phyloP scores from a whole-genome alignment of 176 grass and related monocot genomes.

The Aechmea fasciata region DNA sequence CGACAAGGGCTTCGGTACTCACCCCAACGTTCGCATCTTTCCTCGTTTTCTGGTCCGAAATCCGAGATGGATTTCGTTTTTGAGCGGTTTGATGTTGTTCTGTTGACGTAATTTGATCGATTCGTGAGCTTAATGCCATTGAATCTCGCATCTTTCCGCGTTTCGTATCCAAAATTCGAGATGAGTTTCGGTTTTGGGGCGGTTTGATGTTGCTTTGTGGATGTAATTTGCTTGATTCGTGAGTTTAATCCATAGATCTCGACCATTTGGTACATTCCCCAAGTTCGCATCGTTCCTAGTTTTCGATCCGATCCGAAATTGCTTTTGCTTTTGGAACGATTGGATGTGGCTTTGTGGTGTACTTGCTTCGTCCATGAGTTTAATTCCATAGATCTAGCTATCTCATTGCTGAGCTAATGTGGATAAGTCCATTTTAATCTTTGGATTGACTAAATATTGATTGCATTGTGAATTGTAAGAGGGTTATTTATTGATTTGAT shows the following conservation, averaged over 20 bases:
- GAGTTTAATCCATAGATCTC: background rate
- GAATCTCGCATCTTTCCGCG: background rate
- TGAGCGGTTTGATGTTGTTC: background rate
- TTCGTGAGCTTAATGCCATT: background rate
- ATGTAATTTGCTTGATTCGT: background rate
- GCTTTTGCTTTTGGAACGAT: background rate
- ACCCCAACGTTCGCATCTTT: background rate
- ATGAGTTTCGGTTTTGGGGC: background rate
- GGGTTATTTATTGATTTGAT: slow-evolving; percentile 23
- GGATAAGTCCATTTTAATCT: too few species aligned
- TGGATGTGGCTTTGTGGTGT: too few species aligned
- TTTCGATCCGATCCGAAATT: background rate
- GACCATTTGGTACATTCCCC: too few species aligned
- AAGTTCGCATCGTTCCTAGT: background rate
- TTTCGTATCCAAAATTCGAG: too few species aligned
- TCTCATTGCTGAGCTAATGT: background rate
- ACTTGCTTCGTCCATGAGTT: background rate
- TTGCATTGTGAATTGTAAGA: background rate
- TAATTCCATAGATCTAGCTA: slow-evolving; percentile 11
- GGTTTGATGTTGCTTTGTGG: too few species aligned
- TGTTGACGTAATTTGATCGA: background rate
- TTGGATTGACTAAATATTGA: too few species aligned
- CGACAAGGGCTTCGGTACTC: slow-evolving; percentile 49
- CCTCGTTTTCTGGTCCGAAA: background rate
- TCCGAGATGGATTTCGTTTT: background rate